Percentiles rank a stretch among this genome's conserved stretches.
Evolutionary conservation across 2,329 filamentous ascomycete genomes (phyloP).

Genomic region (Verticillium klebahnii): DNA sequence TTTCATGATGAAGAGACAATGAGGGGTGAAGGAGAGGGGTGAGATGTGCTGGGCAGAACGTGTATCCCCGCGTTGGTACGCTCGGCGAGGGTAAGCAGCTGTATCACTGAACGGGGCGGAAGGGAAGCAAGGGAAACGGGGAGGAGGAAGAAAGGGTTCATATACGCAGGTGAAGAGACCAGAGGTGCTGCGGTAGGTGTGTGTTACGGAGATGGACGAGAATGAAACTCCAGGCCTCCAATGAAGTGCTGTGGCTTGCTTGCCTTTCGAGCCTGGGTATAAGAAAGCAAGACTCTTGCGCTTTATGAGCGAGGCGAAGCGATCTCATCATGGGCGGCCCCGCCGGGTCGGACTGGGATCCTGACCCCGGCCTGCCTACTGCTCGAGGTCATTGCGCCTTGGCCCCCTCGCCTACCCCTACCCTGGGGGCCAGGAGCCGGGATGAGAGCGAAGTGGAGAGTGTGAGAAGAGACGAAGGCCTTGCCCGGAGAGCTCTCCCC

Average conservation of each 20-base stretch:
- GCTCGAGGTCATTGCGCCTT: background rate
- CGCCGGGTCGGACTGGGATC: background rate
- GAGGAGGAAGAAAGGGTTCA: background rate
- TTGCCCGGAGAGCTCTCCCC: background rate
- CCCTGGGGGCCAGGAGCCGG: background rate
- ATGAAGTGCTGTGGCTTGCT: background rate
- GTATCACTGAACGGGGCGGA: background rate
- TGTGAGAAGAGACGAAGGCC: background rate
- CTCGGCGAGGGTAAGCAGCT: background rate
- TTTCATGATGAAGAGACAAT: conserved; percentile 5
- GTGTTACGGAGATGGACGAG: background rate
- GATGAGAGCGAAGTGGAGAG: background rate
- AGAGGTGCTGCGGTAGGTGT: background rate
- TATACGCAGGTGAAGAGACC: background rate
- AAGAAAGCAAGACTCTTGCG: background rate
- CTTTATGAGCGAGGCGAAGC: background rate
- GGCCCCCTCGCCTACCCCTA: background rate
- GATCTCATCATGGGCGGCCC: background rate
- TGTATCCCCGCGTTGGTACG: background rate
- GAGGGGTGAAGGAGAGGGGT: background rate
- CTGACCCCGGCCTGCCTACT: background rate
- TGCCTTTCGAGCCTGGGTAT: background rate
- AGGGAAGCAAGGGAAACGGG: background rate
- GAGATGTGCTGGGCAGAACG: background rate
- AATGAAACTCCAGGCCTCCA: background rate